A percentile compares a stretch with the other conserved stretches of the same genome.
Conservation (phyloP, 2,329 filamentous ascomycete genomes). For the Trichothecium roseum region DNA sequence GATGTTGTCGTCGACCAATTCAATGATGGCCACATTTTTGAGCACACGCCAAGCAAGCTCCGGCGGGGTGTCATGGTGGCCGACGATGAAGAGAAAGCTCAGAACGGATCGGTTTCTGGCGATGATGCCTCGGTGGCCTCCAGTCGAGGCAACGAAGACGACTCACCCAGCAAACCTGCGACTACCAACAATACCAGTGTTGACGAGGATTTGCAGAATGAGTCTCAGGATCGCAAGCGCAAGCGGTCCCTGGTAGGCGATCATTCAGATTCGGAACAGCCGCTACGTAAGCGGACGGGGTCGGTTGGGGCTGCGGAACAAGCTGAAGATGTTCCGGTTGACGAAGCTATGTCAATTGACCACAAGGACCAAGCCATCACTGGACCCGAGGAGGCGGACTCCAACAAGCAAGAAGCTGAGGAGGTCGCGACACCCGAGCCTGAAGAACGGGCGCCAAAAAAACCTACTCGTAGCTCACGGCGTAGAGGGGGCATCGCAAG, state of each 20-base stretch:
- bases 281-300: conserved; percentile 42
- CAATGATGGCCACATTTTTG: conserved; percentile 42
- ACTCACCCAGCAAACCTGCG: conserved; percentile 23
- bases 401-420: conserved; percentile 18
- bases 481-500: conserved; percentile 9
- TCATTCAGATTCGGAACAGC: conserved; percentile 34
- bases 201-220: conserved; percentile 20
- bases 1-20: conserved; percentile 50
- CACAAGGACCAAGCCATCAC: conserved; percentile 15
- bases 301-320: conserved; percentile 31
- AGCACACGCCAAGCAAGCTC: conserved; percentile 69
- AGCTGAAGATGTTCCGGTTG: conserved; percentile 15
- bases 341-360: conserved; percentile 24
- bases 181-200: conserved; percentile 14
- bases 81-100: conserved; percentile 24
- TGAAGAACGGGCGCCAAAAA: conserved; percentile 24
- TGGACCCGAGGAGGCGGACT: conserved; percentile 6
- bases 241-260: conserved; percentile 38
- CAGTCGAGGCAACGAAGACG: conserved; percentile 23
- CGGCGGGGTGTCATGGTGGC: conserved; percentile 35
- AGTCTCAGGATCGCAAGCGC: conserved; percentile 31
- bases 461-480: conserved; percentile 25
- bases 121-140: conserved; percentile 26
- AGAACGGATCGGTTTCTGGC: conserved; percentile 29
- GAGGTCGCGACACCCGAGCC: conserved; percentile 17